A percentile compares a stretch with the other conserved stretches of the same genome.
phyloP scores from a whole-genome alignment of 2,329 filamentous ascomycete species.

The Alternaria brassicicola region DNA sequence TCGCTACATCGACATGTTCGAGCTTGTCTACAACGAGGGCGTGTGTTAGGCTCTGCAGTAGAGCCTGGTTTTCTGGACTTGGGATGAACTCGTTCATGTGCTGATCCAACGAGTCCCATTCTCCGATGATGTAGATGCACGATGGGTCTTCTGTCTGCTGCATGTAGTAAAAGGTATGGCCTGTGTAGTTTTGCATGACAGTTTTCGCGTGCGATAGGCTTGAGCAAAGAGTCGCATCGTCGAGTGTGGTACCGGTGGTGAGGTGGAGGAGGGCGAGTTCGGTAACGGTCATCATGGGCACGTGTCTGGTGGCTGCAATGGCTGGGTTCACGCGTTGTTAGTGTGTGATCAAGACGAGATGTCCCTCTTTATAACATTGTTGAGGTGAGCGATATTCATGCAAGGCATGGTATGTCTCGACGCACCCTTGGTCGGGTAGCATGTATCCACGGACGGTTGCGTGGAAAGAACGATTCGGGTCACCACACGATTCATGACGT shows the following conservation, averaged over 20 bases:
- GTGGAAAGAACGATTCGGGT: not conserved
- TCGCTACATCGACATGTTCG: slow-evolving; percentile 52
- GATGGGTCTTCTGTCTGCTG: slow-evolving; percentile 54
- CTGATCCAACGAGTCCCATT: slow-evolving; percentile 52
- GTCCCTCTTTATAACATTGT: not conserved
- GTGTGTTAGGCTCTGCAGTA: slow-evolving; percentile 47
- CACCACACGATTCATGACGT: not conserved
- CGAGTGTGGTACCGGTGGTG: slow-evolving; percentile 26
- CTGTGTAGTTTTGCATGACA: slow-evolving; percentile 48
- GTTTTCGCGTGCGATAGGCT: slow-evolving; percentile 48
- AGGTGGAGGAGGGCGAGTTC: slow-evolving; percentile 55
- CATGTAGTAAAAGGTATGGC: slow-evolving; percentile 48
- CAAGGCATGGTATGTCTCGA: too few species aligned
- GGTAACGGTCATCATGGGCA: slow-evolving; percentile 49
- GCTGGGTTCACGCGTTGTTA: not conserved
- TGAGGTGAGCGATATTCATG: too few species aligned
- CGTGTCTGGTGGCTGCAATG: not conserved
- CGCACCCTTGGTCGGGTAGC: too few species aligned
- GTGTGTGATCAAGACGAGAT: not conserved
- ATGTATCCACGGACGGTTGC: too few species aligned
- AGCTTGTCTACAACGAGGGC: slow-evolving; percentile 50
- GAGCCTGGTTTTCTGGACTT: slow-evolving; percentile 49
- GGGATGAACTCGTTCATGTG: slow-evolving; percentile 54
- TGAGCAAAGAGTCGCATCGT: slow-evolving; percentile 29
- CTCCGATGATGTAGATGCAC: slow-evolving; percentile 53